A percentile compares a stretch with the other conserved stretches of the same genome.
phyloP scores from a whole-genome alignment of 805 yeast genomes.

The Candida anglica region DNA sequence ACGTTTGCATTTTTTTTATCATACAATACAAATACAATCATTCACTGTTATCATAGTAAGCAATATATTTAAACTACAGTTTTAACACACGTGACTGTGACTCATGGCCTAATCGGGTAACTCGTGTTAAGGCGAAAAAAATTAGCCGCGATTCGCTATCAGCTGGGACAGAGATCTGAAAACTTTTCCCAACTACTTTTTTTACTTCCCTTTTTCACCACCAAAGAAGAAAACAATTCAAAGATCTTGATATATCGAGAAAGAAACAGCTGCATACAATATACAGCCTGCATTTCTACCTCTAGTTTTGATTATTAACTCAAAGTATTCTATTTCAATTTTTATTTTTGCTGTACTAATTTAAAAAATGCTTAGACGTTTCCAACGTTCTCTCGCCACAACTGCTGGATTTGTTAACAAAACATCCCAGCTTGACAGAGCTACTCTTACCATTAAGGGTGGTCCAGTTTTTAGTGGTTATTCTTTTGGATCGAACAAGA shows the following conservation, averaged over 20 bases:
- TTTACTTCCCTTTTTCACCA: background rate
- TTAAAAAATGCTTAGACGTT: constrained; percentile 7
- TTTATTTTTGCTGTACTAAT: background rate
- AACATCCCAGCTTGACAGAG: constrained; percentile 59
- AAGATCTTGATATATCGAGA: constrained; percentile 1
- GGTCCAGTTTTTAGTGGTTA: constrained; percentile 92
- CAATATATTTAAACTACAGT: too few species aligned
- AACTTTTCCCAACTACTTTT: constrained; percentile 5
- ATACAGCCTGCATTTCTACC: background rate
- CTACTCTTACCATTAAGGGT: constrained; percentile 84
- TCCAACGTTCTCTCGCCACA: constrained; percentile 32
- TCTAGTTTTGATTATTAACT: background rate
- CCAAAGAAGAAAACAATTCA: constrained; percentile 3
- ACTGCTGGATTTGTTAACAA: constrained; percentile 29
- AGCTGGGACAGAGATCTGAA: constrained; percentile 10
- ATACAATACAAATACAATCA: too few species aligned
- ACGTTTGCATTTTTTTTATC: too few species aligned
- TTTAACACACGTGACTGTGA: too few species aligned
- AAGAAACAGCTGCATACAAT: too few species aligned
- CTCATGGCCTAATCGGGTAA: constrained; percentile 24
- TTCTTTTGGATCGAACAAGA: constrained; percentile 93
- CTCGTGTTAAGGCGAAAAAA: constrained; percentile 8
- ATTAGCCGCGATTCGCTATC: constrained; percentile 36
- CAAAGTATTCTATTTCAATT: background rate
- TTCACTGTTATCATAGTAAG: too few species aligned